phyloP scores from a whole-genome alignment of 371 early-diverging fungal genomes.

The Rhizopus arrhizus region DNA sequence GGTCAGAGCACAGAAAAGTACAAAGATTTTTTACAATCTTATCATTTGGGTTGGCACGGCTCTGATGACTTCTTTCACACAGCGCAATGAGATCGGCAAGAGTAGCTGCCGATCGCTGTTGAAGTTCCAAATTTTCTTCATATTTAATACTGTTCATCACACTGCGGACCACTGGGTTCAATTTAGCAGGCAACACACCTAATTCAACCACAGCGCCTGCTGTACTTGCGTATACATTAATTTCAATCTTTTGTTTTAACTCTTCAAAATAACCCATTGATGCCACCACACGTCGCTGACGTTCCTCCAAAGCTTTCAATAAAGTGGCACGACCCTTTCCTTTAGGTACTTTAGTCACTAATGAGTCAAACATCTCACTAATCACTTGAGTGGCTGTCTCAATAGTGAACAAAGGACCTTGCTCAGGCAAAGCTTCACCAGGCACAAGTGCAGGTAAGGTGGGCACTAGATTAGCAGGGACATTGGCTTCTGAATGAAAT shows the following conservation, averaged over 20 bases:
- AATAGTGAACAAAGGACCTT: constrained; percentile 63
- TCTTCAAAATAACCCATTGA: constrained; percentile 69
- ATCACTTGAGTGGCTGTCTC: constrained; percentile 62
- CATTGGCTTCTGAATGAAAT: constrained; percentile 57
- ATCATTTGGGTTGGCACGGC: constrained; percentile 69
- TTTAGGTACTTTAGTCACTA: constrained; percentile 46
- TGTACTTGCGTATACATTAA: constrained; percentile 73
- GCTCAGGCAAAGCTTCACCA: constrained; percentile 47
- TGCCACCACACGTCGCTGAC: constrained; percentile 65
- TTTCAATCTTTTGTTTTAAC: constrained; percentile 68
- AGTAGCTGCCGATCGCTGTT: constrained; percentile 62
- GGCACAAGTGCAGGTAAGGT: constrained; percentile 61
- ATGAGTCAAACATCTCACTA: constrained; percentile 51
- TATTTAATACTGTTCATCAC: constrained; percentile 88
- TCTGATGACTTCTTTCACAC: constrained; percentile 45
- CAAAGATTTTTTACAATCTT: constrained; percentile 88
- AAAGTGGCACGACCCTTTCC: constrained; percentile 46
- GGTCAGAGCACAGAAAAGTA: constrained; percentile 85
- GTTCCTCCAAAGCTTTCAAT: constrained; percentile 53
- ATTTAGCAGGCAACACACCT: constrained; percentile 78
- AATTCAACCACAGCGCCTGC: constrained; percentile 84
- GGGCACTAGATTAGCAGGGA: constrained; percentile 53
- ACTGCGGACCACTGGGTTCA: constrained; percentile 84
- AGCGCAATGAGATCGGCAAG: constrained; percentile 58
- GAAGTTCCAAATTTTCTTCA: constrained; percentile 75